phyloP scores from a whole-genome alignment of 495 filamentous ascomycete genomes.

The Aspergillus nidulans region DNA sequence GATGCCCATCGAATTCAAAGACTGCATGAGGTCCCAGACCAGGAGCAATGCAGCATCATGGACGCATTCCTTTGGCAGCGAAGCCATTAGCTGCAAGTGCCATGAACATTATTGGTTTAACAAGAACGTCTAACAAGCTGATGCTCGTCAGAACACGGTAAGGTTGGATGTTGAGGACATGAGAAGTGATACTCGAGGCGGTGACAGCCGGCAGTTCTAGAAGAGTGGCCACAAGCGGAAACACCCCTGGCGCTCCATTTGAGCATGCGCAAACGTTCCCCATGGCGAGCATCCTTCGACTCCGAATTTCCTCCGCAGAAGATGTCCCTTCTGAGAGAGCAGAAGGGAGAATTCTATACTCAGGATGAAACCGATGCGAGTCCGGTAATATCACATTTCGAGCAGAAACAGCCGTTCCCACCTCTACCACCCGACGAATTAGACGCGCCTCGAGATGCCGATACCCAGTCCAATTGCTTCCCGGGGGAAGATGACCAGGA shows the following conservation, averaged over 20 bases:
- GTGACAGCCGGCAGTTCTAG: neutral
- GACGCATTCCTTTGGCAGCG: too few species aligned
- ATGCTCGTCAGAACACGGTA: too few species aligned
- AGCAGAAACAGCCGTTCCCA: conserved; percentile 39
- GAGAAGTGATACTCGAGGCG: neutral
- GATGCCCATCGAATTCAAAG: too few species aligned
- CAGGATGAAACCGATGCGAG: conserved; percentile 8
- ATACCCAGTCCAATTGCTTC: conserved; percentile 24
- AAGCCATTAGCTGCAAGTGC: too few species aligned
- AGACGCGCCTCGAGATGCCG: conserved; percentile 21
- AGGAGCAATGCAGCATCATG: too few species aligned
- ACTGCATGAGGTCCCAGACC: too few species aligned
- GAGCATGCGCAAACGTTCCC: neutral
- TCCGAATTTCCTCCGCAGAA: neutral
- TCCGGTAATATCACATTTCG: conserved; percentile 16
- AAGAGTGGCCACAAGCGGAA: neutral
- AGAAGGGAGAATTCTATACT: conserved; percentile 10
- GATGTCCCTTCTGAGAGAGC: conserved; percentile 14
- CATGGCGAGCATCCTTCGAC: conserved; percentile 1
- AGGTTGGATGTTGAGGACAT: too few species aligned
- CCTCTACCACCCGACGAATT: conserved; percentile 31
- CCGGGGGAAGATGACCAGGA: conserved; percentile 27
- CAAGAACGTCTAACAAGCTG: too few species aligned
- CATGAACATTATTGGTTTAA: too few species aligned
- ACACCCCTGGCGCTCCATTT: neutral